phyloP scores from a whole-genome alignment of 164 flowering plant genomes.

The Litsea cubeba region DNA sequence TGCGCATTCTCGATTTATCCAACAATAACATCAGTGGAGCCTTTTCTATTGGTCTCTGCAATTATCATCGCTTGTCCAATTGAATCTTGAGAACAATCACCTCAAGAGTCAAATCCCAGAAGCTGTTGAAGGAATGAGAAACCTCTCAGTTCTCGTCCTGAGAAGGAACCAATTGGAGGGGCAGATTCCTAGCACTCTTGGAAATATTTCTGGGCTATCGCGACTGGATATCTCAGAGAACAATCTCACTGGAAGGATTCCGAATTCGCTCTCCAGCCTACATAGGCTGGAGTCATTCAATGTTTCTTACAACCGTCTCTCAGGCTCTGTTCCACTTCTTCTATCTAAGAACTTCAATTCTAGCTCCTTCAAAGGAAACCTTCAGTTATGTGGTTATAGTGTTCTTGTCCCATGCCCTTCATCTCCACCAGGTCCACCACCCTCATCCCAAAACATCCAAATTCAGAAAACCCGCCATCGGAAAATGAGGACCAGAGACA shows the following conservation, averaged over 20 bases:
- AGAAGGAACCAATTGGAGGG: conserved; percentile 48
- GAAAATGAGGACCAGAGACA: conserved; percentile 56
- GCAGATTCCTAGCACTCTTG: conserved; percentile 46
- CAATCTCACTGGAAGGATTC: conserved; percentile 56
- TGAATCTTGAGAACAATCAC: conserved; percentile 46
- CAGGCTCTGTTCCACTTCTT: conserved; percentile 66
- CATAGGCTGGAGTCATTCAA: conserved; percentile 58
- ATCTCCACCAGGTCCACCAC: conserved; percentile 33
- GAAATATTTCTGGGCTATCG: conserved; percentile 44
- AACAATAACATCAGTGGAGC: conserved; percentile 53
- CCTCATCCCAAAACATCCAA: conserved; percentile 9
- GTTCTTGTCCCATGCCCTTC: conserved; percentile 51
- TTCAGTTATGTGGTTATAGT: conserved; percentile 80
- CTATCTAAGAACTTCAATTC: conserved; percentile 70
- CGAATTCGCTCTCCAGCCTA: conserved; percentile 45
- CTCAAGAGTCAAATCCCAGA: conserved; percentile 44
- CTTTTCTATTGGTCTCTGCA: conserved; percentile 40
- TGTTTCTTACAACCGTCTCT: conserved; percentile 79
- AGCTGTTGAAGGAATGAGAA: conserved; percentile 29
- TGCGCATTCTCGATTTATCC: conserved; percentile 55
- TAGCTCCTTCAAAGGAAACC: conserved; percentile 76
- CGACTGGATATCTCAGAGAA: conserved; percentile 64
- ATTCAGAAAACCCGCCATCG: conserved; percentile 16
- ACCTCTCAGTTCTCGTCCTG: conserved; percentile 44
- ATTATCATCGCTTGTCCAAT: conserved; percentile 37